Conservation (phyloP, 495 filamentous ascomycete genomes). For the Eremomyces bilateralis region DNA sequence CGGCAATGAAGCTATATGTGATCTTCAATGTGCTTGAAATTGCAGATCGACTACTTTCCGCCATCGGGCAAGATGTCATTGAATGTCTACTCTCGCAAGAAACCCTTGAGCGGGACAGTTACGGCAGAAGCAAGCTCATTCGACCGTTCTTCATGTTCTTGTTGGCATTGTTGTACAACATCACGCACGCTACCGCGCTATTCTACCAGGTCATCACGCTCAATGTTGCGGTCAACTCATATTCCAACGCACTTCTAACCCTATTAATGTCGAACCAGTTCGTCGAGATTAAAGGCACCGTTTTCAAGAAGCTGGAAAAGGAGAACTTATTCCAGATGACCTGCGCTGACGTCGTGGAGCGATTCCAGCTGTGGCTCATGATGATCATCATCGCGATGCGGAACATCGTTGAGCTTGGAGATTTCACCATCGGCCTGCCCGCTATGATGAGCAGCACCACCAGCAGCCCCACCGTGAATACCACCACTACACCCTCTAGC, state of each 20-base stretch:
- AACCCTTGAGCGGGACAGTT: slow-evolving; percentile 64
- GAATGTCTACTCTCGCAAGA: slow-evolving; percentile 89
- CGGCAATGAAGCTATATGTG: slow-evolving; percentile 93
- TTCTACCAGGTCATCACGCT: slow-evolving; percentile 96
- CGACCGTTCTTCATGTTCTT: slow-evolving; percentile 81
- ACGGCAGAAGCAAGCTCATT: slow-evolving; percentile 82
- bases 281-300: slow-evolving; percentile 91
- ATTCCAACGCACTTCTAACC: slow-evolving; percentile 85
- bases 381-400: slow-evolving; percentile 84
- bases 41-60: slow-evolving; percentile 67
- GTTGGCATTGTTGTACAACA: slow-evolving; percentile 68
- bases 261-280: slow-evolving; percentile 89
- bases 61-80: slow-evolving; percentile 84
- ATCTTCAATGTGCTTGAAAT: slow-evolving; percentile 94
- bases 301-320: slow-evolving; percentile 96
- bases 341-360: slow-evolving; percentile 89
- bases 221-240: slow-evolving; percentile 96
- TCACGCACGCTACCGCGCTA: slow-evolving; percentile 61
- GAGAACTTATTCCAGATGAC: slow-evolving; percentile 94
- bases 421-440: slow-evolving; percentile 22
- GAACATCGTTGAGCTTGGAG: slow-evolving; percentile 86
- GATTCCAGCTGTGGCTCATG: slow-evolving; percentile 96
- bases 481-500: slow-evolving; percentile 24
- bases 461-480: slow-evolving; percentile 7
- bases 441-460: slow-evolving; percentile 1